Conservation (phyloP, 345 rosid species). For the Eucalyptus caleyi region DNA sequence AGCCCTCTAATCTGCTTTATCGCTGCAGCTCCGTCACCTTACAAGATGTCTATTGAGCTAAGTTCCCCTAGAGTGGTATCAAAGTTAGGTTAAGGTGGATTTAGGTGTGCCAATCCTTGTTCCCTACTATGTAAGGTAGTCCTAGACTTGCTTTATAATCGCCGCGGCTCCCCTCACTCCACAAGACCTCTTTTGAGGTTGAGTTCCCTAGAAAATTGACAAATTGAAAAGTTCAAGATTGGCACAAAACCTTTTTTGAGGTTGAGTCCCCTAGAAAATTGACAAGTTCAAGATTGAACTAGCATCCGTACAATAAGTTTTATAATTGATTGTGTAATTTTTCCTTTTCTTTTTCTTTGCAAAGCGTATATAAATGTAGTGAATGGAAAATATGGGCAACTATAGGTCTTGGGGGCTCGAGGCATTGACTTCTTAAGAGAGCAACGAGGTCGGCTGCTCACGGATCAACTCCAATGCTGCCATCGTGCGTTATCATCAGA, state of each 20-base stretch:
- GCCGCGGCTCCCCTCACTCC: rapidly evolving
- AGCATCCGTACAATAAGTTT: rapidly evolving
- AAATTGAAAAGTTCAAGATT: not conserved
- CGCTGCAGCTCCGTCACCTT: rapidly evolving
- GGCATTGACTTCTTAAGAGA: not conserved
- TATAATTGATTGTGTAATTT: not conserved
- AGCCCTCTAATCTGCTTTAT: too few species aligned
- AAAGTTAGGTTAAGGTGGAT: too few species aligned
- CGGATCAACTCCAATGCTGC: not conserved
- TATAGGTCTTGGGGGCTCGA: not conserved
- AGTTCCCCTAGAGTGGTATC: too few species aligned
- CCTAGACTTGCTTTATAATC: too few species aligned
- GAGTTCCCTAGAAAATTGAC: too few species aligned
- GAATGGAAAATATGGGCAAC: not conserved
- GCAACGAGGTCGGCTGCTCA: not conserved
- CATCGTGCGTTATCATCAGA: not conserved
- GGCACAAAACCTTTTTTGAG: too few species aligned
- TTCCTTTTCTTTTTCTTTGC: not conserved
- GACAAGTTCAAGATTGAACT: not conserved
- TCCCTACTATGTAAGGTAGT: too few species aligned
- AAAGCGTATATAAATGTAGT: not conserved
- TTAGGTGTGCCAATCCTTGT: rapidly evolving
- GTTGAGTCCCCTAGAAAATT: too few species aligned
- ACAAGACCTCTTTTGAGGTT: too few species aligned
- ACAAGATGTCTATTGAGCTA: too few species aligned